Conservation (phyloP, 306 rosid species). For the Begonia peltatifolia region DNA sequence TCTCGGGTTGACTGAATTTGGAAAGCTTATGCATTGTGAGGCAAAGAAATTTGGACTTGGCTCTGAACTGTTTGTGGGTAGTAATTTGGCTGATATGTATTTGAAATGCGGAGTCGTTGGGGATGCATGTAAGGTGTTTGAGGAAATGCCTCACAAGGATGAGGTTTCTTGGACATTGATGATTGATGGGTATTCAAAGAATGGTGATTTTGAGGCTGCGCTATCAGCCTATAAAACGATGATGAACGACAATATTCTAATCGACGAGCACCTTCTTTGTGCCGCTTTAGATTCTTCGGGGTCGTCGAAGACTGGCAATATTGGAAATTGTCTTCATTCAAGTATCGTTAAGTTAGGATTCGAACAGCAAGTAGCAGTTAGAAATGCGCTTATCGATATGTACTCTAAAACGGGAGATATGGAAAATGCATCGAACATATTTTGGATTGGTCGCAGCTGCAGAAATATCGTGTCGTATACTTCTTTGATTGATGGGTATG, state of each 20-base stretch:
- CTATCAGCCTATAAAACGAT: slow-evolving; percentile 30
- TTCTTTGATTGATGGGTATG: slow-evolving; percentile 34
- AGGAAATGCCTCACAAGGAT: slow-evolving; percentile 42
- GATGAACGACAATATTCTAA: slow-evolving; percentile 20
- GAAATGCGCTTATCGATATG: slow-evolving; percentile 34
- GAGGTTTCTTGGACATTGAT: slow-evolving; percentile 40
- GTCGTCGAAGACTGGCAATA: slow-evolving; percentile 14
- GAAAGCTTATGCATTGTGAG: slow-evolving; percentile 39
- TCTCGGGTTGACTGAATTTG: slow-evolving; percentile 27
- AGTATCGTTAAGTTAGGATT: slow-evolving; percentile 34
- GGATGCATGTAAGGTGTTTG: slow-evolving; percentile 36
- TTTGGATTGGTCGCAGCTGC: slow-evolving; percentile 12
- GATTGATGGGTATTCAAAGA: slow-evolving; percentile 46
- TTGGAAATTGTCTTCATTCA: slow-evolving; percentile 38
- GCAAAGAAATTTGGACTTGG: slow-evolving; percentile 26
- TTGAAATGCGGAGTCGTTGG: slow-evolving; percentile 26
- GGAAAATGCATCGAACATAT: slow-evolving; percentile 33
- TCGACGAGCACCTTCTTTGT: slow-evolving; percentile 40
- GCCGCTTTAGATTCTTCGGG: slow-evolving; percentile 32
- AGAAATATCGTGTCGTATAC: slow-evolving; percentile 36
- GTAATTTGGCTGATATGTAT: slow-evolving; percentile 46
- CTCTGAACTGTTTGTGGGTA: slow-evolving; percentile 32
- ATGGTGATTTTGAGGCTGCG: slow-evolving; percentile 31
- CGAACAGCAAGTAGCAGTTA: slow-evolving; percentile 20
- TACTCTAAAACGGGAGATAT: slow-evolving; percentile 35